phyloP scores from a whole-genome alignment of 1,284 basidiomycete genomes.

The Cutaneotrichosporon sp. region DNA sequence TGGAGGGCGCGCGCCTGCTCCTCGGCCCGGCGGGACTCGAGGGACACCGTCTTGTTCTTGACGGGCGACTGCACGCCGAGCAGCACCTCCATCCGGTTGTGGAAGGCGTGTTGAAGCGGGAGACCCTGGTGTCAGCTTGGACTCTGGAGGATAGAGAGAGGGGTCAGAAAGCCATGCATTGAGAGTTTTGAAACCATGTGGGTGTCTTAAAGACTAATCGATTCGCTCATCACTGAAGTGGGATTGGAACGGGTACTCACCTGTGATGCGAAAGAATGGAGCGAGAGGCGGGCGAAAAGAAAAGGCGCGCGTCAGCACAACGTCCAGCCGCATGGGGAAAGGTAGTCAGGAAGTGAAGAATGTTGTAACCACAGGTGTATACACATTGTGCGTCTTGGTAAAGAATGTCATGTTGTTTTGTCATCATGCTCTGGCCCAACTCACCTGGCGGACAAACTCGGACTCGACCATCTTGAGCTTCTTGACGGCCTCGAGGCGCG shows the following conservation, averaged over 20 bases:
- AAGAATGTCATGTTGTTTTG: constrained; percentile 54
- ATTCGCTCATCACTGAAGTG: constrained; percentile 46
- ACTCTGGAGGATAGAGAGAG: not conserved
- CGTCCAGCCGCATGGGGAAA: not conserved
- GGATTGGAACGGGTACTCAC: constrained; percentile 36
- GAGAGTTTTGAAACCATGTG: constrained; percentile 50
- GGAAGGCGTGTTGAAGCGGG: constrained; percentile 48
- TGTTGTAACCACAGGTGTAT: constrained; percentile 45
- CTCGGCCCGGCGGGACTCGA: constrained; percentile 14
- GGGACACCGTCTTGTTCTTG: constrained; percentile 19
- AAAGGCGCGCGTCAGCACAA: constrained; percentile 28
- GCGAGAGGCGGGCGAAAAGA: constrained; percentile 1
- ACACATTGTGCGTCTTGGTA: constrained; percentile 44
- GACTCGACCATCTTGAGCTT: constrained; percentile 51
- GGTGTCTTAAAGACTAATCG: constrained; percentile 57
- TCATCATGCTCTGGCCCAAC: constrained; percentile 36
- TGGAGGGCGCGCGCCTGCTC: constrained; percentile 32
- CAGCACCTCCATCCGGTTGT: constrained; percentile 47
- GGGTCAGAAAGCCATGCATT: constrained; percentile 54
- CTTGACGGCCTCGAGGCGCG: constrained; percentile 47
- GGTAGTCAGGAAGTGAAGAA: constrained; percentile 56
- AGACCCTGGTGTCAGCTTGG: constrained; percentile 35
- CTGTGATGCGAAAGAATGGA: constrained; percentile 28
- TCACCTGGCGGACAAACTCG: constrained; percentile 49
- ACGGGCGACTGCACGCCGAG: constrained; percentile 32